Conservation (phyloP, 2,329 filamentous ascomycete species). For the Talaromyces pinophilus region DNA sequence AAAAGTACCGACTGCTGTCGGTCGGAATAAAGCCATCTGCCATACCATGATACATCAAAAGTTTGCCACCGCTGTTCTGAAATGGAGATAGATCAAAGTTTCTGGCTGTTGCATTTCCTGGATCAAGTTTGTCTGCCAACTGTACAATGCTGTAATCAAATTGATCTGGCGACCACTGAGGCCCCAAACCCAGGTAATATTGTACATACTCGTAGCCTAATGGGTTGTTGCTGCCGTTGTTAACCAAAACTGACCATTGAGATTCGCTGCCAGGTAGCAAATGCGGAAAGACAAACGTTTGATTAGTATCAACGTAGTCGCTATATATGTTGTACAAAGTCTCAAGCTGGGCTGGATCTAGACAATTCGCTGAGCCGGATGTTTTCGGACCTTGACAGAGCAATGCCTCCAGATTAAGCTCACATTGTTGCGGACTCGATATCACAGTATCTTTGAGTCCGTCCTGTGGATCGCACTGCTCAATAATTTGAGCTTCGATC, state of each 20-base stretch:
- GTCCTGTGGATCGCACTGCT: slow-evolving; percentile 52
- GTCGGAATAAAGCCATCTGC: slow-evolving; percentile 21
- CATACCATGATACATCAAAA: slow-evolving; percentile 27
- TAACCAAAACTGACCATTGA: slow-evolving; percentile 30
- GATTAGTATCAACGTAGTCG: slow-evolving; percentile 27
- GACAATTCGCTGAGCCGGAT: slow-evolving; percentile 36
- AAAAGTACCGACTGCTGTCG: slow-evolving; percentile 4
- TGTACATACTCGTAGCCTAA: slow-evolving; percentile 11
- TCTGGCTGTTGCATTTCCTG: slow-evolving; percentile 22
- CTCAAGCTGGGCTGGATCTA: slow-evolving; percentile 48
- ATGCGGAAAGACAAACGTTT: slow-evolving; percentile 12
- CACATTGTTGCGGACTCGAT: slow-evolving; percentile 50
- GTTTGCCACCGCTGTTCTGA: slow-evolving; percentile 22
- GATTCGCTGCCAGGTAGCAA: slow-evolving; percentile 32
- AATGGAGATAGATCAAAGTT: slow-evolving; percentile 24
- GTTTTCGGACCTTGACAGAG: slow-evolving; percentile 37
- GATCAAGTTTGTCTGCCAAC: slow-evolving; percentile 26
- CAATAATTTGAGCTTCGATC: slow-evolving; percentile 49
- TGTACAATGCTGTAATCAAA: slow-evolving; percentile 42
- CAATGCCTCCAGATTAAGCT: slow-evolving; percentile 33
- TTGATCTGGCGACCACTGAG: not conserved
- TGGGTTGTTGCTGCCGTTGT: not conserved
- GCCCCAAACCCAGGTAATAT: not conserved
- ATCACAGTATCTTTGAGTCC: slow-evolving; percentile 52
- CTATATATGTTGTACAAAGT: slow-evolving; percentile 47